Evolutionary conservation across 495 filamentous ascomycete genomes (phyloP).

Genomic region (Neurospora sp.): DNA sequence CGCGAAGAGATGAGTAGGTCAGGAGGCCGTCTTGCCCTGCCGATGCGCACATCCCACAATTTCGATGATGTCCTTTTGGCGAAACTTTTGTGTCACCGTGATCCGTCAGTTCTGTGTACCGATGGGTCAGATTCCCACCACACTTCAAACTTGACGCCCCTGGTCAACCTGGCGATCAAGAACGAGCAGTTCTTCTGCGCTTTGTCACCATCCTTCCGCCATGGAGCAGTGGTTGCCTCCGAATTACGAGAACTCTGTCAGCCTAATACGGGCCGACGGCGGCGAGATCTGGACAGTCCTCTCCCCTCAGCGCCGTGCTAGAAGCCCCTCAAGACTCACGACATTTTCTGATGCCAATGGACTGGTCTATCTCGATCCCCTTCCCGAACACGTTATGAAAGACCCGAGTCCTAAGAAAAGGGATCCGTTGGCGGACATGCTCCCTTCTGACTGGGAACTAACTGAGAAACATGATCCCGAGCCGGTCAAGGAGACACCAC

Average conservation of each 20-base stretch:
- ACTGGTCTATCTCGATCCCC: neutral
- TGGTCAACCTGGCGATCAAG: neutral
- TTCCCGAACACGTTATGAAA: neutral
- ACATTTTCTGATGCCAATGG: neutral
- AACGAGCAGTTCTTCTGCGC: neutral
- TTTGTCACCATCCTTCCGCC: neutral
- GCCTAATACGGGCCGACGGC: neutral
- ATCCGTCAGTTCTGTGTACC: neutral
- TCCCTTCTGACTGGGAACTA: neutral
- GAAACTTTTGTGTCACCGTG: neutral
- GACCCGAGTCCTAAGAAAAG: neutral
- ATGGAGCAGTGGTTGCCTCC: neutral
- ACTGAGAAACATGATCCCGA: neutral
- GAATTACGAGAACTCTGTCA: neutral
- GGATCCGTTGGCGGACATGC: slow-evolving; percentile 3
- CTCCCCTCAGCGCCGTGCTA: neutral
- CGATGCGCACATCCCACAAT: neutral
- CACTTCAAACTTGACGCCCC: neutral
- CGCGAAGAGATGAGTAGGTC: neutral
- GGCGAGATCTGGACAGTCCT: neutral
- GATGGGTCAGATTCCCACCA: neutral
- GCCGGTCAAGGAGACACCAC: neutral
- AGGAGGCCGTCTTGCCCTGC: neutral
- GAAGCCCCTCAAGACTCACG: neutral
- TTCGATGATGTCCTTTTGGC: neutral